These are phyloP conservation scores for Babesia microti DNA, from an alignment of 169 alveolate genomes.

Conservation along the genomic window DNA sequence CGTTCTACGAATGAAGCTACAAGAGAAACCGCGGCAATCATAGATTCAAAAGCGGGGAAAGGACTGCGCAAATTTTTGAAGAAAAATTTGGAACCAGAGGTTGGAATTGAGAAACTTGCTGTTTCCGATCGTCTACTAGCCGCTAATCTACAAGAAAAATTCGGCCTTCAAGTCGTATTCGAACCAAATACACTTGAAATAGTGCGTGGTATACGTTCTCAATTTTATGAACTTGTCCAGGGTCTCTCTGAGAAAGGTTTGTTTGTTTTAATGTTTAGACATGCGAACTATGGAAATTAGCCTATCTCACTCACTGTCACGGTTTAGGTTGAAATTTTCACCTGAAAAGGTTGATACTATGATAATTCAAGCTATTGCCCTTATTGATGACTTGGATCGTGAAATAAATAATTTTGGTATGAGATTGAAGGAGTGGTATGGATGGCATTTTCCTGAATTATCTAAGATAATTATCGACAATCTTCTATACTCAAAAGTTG, in stretches of 20 bases:
- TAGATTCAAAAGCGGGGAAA: conserved; percentile 82
- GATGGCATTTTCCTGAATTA: conserved; percentile 99
- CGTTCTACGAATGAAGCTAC: conserved; percentile 80
- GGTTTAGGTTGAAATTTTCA: conserved; percentile 94
- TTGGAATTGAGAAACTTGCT: conserved; percentile 74
- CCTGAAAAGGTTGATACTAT: conserved; percentile 98
- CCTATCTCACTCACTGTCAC: conserved; percentile 78
- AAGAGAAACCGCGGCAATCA: conserved; percentile 69
- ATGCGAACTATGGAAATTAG: conserved; percentile 74
- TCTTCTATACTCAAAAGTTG: conserved; percentile 81
- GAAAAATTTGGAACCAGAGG: conserved; percentile 79
- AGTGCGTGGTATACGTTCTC: conserved; percentile 72
- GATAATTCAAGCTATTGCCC: conserved; percentile 97
- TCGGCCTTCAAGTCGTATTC: conserved; percentile 63
- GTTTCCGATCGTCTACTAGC: conserved; percentile 78
- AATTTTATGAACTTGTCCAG: conserved; percentile 63
- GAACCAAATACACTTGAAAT: conserved; percentile 72
- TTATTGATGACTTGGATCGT: conserved; percentile 92
- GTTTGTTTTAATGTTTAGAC: conserved; percentile 29
- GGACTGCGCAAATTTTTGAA: conserved; percentile 85
- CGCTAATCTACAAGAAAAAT: conserved; percentile 71
- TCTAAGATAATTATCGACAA: conserved; percentile 89
- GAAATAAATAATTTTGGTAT: conserved; percentile 97
- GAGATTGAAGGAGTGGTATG: conserved; percentile 96
- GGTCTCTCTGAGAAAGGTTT: conserved; percentile 74